Evolutionary conservation across 2,329 filamentous ascomycete genomes (phyloP).

Genomic region (Lachnellula suecica): DNA sequence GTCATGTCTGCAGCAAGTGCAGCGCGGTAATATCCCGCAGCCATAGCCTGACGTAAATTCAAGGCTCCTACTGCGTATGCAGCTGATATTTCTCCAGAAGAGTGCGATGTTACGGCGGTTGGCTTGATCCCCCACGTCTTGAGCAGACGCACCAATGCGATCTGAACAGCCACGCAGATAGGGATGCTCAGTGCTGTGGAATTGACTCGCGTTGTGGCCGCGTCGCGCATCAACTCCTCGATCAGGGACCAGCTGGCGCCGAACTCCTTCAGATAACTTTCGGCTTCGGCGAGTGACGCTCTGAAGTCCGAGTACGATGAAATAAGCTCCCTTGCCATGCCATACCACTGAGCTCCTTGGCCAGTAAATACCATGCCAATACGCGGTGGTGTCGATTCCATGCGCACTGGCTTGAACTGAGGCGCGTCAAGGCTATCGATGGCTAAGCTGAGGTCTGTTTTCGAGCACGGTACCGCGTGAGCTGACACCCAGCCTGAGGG

Average conservation of each 20-base stretch:
- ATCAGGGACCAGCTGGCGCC: slow-evolving; percentile 11
- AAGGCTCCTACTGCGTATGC: slow-evolving; percentile 39
- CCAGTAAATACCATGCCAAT: slow-evolving; percentile 12
- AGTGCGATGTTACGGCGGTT: slow-evolving; percentile 41
- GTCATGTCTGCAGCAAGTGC: slow-evolving; percentile 29
- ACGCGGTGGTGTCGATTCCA: no score
- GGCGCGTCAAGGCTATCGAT: no score
- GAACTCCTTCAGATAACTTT: slow-evolving; percentile 5
- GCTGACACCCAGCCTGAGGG: no score
- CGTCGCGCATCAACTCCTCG: slow-evolving; percentile 23
- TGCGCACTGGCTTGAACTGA: no score
- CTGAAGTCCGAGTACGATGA: not conserved
- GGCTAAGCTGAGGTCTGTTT: no score
- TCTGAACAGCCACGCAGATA: slow-evolving; percentile 44
- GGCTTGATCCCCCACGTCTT: slow-evolving; percentile 39
- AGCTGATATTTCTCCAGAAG: slow-evolving; percentile 45
- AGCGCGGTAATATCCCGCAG: slow-evolving; percentile 42
- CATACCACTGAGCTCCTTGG: slow-evolving; percentile 17
- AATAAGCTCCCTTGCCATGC: slow-evolving; percentile 17
- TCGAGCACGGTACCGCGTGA: no score
- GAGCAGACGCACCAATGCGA: slow-evolving; percentile 43
- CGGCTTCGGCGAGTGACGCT: slow-evolving; percentile 1
- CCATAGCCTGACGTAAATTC: slow-evolving; percentile 31
- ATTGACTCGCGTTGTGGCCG: slow-evolving; percentile 31
- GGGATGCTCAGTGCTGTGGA: slow-evolving; percentile 41